Evolutionary conservation across 352 stramenopile genomes (phyloP).

Genomic region (Plasmopara viticola): DNA sequence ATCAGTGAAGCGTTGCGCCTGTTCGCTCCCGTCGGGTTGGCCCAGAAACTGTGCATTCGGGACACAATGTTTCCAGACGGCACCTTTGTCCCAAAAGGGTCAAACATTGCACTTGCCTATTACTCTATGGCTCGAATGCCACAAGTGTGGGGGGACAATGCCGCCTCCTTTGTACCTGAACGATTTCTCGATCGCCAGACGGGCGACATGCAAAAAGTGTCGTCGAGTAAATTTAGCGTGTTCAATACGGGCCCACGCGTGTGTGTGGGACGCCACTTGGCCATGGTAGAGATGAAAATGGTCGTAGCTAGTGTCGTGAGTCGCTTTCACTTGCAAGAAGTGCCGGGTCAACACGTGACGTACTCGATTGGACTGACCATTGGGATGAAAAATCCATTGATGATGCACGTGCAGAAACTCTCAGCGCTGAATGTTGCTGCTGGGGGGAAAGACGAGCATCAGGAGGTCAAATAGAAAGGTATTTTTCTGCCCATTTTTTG

Average conservation of each 20-base stretch:
- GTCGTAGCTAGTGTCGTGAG: constrained; percentile 40
- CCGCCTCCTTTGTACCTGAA: constrained; percentile 31
- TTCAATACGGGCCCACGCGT: constrained; percentile 34
- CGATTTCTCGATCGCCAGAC: constrained; percentile 31
- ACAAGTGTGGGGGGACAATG: constrained; percentile 36
- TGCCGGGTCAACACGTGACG: constrained; percentile 30
- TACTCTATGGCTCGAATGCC: constrained; percentile 36
- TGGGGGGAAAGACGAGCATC: constrained; percentile 7
- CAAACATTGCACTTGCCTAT: constrained; percentile 27
- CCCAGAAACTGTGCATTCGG: constrained; percentile 25
- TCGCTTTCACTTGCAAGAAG: constrained; percentile 38
- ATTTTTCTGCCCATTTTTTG: too few species aligned
- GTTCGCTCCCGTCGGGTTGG: constrained; percentile 31
- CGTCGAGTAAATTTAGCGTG: constrained; percentile 23
- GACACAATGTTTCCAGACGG: constrained; percentile 44
- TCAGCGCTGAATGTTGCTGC: not conserved
- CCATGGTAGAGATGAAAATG: constrained; percentile 81
- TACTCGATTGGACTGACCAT: constrained; percentile 41
- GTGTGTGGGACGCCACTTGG: constrained; percentile 36
- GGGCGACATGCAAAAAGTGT: constrained; percentile 26
- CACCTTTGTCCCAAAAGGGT: constrained; percentile 35
- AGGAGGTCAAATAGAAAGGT: too few species aligned
- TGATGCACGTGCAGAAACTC: constrained; percentile 26
- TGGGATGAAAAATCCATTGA: constrained; percentile 36
- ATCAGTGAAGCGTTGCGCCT: constrained; percentile 41